phyloP scores from a whole-genome alignment of 2,329 filamentous ascomycete species.

The Tolypocladium endophyticum region DNA sequence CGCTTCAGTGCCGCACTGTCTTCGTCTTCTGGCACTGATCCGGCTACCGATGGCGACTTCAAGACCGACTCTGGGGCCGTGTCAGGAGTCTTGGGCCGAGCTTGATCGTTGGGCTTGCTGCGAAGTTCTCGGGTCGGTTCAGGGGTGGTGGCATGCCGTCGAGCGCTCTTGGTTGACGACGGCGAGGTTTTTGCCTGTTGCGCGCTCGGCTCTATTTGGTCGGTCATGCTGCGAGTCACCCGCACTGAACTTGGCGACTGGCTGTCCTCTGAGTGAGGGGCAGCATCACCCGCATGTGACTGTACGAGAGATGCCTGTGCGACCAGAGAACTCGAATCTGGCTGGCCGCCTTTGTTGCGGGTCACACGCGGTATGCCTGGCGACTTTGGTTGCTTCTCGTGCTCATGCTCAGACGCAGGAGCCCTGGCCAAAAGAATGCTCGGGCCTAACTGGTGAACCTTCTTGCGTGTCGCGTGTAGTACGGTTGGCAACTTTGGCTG shows the following conservation, averaged over 20 bases:
- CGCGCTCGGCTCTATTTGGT: conserved; percentile 2
- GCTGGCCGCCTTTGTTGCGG: conserved; percentile 14
- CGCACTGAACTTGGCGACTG: conserved; percentile 12
- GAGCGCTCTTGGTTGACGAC: conserved; percentile 10
- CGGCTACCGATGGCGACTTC: conserved; percentile 17
- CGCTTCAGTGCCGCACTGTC: conserved; percentile 28
- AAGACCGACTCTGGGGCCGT: conserved; percentile 7
- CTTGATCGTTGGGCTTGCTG: conserved; percentile 10
- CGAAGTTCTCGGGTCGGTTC: conserved; percentile 14
- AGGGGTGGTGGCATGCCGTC: conserved; percentile 11
- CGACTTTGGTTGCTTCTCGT: neutral
- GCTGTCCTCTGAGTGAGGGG: conserved; percentile 5
- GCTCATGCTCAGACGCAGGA: conserved; percentile 4
- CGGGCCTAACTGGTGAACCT: conserved; percentile 14
- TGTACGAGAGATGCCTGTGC: conserved; percentile 14
- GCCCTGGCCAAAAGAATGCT: conserved; percentile 15
- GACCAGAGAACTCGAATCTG: conserved; percentile 14
- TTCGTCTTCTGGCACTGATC: conserved; percentile 12
- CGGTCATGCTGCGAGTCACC: conserved; percentile 14
- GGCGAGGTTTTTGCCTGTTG: neutral
- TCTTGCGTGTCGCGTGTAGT: conserved; percentile 17
- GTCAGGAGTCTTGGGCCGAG: conserved; percentile 11
- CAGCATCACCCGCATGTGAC: conserved; percentile 7
- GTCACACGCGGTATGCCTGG: conserved; percentile 11
- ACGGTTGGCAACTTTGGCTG: neutral